Conservation (phyloP, 305 asterid species). For the Petunia hybrid region DNA sequence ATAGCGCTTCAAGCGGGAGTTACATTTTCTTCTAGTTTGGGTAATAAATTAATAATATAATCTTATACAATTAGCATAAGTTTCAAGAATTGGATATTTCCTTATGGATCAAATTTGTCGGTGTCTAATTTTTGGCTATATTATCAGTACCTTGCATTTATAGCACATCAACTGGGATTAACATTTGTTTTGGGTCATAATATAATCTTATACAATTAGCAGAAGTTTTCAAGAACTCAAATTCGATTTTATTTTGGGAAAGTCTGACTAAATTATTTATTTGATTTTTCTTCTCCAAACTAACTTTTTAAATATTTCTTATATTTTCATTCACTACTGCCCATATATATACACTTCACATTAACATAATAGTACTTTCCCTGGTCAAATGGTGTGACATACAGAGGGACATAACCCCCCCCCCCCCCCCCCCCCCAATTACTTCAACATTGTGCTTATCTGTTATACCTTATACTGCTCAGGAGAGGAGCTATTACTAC, state of each 20-base stretch:
- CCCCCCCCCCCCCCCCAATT: background rate
- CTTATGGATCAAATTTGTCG: too few relatives aligned
- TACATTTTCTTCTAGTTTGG: constrained; percentile 14
- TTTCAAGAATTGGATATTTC: background rate
- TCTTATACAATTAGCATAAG: background rate
- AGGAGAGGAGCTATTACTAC: constrained; percentile 88
- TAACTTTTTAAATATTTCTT: background rate
- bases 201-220: background rate
- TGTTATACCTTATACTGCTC: constrained; percentile 39
- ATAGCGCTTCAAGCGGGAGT: background rate
- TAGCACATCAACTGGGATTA: too few relatives aligned
- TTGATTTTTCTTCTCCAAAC: background rate
- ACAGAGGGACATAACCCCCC: too few relatives aligned
- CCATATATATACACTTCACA: background rate
- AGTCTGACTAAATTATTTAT: background rate
- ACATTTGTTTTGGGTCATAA: background rate
- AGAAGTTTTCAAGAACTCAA: background rate
- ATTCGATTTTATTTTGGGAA: too few relatives aligned
- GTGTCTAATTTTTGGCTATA: too few relatives aligned
- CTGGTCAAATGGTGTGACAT: background rate
- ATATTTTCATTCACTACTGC: background rate
- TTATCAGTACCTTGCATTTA: too few relatives aligned
- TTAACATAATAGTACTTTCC: background rate
- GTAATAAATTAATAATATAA: constrained; percentile 16
- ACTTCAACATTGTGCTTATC: constrained; percentile 4